Evolutionary conservation across 495 filamentous ascomycete species (phyloP), one percentile per base, ranked within the genome.

Genomic region (Aspergillus sclerotioniger): DNA sequence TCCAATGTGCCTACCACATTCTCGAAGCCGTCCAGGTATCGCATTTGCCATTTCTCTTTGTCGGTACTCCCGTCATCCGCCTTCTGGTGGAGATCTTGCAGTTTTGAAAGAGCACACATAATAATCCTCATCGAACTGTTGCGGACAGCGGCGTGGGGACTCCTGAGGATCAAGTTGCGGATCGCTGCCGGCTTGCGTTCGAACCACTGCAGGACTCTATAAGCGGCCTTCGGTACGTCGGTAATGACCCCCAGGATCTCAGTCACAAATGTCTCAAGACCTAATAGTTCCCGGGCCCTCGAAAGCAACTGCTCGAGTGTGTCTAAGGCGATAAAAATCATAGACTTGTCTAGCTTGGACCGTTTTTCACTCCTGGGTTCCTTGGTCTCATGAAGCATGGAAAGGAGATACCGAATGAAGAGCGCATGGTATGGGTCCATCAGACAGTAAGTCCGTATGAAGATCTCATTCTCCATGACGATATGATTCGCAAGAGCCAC

Each of bases 261-360:
- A 2, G 54, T 58, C 43, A 84, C 74, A 52, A 90, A 82, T 5
- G 62, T 62, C 2, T 84, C 79, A 50, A 89, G 87, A 32, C 87
- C 82, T 0, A 83, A 74, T 2, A 80, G 67, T 45, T 93, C 90
- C 67, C 91, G 92, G 2, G 83, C 76, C 57, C 90, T 80, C 3
- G 87, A 83, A n/a, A 90, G 76, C 48, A 96, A 79, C 62, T 92
- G 88, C 62, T 93, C 89, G 16, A 96, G 69, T 52, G 91, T 87
- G 53, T 90, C 81, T 25, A 96, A 68, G 8, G 83, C 85, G 50
- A 91, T 79, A n/a, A 76, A 76, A 50, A 95, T 76, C 10, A 82
- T 84, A 31, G 79, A 65, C 32, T 78, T 79, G 67, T 91, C 88
- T 39, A 84, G 66, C 10, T 56, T 67, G 54, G 87, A 84, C 3